Evolutionary conservation across 2,329 filamentous ascomycete genomes (phyloP).

Genomic region (Didymella sp.): DNA sequence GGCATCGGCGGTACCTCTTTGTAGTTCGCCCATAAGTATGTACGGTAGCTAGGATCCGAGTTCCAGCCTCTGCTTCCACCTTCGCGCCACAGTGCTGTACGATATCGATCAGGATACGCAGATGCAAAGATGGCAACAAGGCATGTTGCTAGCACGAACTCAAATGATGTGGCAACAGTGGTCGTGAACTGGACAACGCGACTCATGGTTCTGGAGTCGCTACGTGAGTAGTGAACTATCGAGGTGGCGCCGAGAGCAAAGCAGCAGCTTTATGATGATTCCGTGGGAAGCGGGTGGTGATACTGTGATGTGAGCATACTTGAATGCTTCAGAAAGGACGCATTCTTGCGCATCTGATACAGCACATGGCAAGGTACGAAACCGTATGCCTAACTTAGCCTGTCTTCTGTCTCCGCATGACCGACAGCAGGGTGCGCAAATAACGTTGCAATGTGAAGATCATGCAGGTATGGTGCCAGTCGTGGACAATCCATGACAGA

Average conservation of each 20-base stretch:
- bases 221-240: neutral
- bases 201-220: neutral
- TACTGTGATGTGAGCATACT: neutral
- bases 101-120: conserved; percentile 19
- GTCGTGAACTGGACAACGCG: neutral
- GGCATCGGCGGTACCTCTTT: conserved; percentile 26
- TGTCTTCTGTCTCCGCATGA: neutral
- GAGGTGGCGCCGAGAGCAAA: too few species aligned
- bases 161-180: conserved; percentile 11
- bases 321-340: neutral
- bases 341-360: conserved; percentile 5
- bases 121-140: conserved; percentile 21
- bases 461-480: neutral
- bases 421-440: conserved; percentile 1
- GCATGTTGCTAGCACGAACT: conserved; percentile 13
- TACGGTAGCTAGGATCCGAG: conserved; percentile 26
- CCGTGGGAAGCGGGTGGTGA: neutral
- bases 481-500: neutral
- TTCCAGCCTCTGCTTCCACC: conserved; percentile 28
- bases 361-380: neutral
- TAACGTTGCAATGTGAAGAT: neutral
- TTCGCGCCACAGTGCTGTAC: conserved; percentile 20
- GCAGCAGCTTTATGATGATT: neutral
- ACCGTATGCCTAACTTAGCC: neutral
- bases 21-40: conserved; percentile 30